These are phyloP conservation scores for Salix koriyanagi DNA, from an alignment of 345 rosid genomes.

Conservation along the genomic window DNA sequence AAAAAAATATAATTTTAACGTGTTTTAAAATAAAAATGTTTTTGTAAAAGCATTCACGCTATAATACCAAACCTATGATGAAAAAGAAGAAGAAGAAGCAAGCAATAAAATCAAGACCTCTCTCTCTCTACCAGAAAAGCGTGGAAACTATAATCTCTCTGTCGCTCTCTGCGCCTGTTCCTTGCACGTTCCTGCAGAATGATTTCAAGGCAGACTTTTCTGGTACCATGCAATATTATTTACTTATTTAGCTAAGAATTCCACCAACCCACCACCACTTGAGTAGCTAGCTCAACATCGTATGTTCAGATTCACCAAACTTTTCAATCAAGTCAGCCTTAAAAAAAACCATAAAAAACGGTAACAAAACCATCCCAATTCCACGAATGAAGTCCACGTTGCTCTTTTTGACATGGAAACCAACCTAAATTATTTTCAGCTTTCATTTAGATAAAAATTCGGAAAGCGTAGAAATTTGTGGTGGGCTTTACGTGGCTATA, in stretches of 20 bases:
- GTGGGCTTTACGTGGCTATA: slow-evolving; percentile 17
- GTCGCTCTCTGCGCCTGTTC: background rate
- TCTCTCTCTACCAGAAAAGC: background rate
- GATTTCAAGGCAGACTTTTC: slow-evolving; percentile 19
- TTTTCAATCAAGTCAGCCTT: background rate
- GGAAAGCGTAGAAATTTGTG: background rate
- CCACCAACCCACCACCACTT: background rate
- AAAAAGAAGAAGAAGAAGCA: no score
- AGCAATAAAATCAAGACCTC: background rate
- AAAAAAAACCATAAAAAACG: background rate
- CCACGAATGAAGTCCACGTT: slow-evolving; percentile 20
- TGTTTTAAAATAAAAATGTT: no score
- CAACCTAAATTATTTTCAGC: slow-evolving; percentile 14
- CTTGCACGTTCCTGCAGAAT: slow-evolving; percentile 25
- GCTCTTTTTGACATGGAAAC: slow-evolving; percentile 23
- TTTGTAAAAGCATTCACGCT: no score
- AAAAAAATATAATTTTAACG: no score
- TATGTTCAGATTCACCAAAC: background rate
- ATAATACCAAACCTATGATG: no score
- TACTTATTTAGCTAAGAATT: background rate
- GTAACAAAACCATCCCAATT: background rate
- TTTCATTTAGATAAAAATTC: background rate
- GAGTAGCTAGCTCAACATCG: background rate
- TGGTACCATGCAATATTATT: slow-evolving; percentile 11
- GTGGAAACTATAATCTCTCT: background rate